These are phyloP conservation scores for Corylus americana DNA, from an alignment of 306 rosid species.

Conservation along the genomic window DNA sequence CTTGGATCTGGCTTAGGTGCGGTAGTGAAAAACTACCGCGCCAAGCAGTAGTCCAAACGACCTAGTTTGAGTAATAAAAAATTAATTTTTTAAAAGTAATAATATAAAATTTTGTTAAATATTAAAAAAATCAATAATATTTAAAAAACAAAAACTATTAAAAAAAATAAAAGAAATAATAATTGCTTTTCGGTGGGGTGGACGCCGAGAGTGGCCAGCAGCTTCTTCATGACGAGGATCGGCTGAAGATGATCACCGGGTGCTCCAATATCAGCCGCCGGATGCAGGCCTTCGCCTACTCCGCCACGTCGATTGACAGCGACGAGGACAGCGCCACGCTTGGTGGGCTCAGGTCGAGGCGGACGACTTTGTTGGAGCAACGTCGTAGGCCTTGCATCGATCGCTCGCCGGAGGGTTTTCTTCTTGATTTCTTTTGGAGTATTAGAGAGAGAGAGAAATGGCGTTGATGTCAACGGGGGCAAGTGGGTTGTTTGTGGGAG, in stretches of 20 bases:
- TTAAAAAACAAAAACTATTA: no score
- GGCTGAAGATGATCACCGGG: conserved; percentile 87
- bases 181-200: conserved; percentile 97
- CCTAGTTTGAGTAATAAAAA: no score
- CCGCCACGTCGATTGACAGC: conserved; percentile 80
- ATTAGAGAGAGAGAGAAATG: neutral
- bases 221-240: conserved; percentile 95
- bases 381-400: conserved; percentile 82
- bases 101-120: no score
- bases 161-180: no score
- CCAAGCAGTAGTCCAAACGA: no score
- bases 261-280: conserved; percentile 87
- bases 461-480: conserved; percentile 47
- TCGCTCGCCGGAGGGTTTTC: conserved; percentile 24
- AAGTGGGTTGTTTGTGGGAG: neutral
- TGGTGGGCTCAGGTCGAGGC: conserved; percentile 46
- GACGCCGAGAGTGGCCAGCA: conserved; percentile 82
- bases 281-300: conserved; percentile 71
- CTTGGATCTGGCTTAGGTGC: no score
- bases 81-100: no score
- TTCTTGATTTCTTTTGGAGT: neutral
- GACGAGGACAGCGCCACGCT: conserved; percentile 36
- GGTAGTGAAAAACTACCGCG: no score
- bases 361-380: conserved; percentile 68
- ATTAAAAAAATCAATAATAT: no score